These are phyloP conservation scores for Marasmius oreades DNA, from an alignment of 1,284 basidiomycete species.

Conservation along the genomic window DNA sequence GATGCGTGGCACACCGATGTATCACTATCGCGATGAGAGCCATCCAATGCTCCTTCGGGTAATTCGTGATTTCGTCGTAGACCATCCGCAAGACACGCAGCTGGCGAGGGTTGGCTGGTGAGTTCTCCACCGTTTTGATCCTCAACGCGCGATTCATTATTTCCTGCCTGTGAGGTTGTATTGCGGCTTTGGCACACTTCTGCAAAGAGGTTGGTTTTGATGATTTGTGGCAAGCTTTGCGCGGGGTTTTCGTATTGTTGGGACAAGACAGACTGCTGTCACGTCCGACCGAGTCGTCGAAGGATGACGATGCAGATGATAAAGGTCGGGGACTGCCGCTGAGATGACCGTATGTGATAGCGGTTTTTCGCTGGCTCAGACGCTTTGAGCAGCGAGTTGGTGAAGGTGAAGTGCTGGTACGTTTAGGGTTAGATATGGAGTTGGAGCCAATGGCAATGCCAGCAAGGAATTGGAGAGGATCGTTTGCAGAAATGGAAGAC, in stretches of 20 bases:
- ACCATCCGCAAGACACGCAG: conserved; percentile 53
- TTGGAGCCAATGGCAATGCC: conserved; percentile 30
- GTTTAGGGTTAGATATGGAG: conserved; percentile 15
- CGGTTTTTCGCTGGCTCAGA: conserved; percentile 4
- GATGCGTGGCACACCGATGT: conserved; percentile 33
- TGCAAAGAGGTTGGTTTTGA: conserved; percentile 11
- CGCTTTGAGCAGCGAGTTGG: conserved; percentile 13
- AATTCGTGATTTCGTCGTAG: conserved; percentile 57
- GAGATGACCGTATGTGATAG: conserved; percentile 1
- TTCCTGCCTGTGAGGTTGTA: conserved; percentile 11
- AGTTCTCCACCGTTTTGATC: conserved; percentile 52
- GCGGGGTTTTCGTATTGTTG: neutral
- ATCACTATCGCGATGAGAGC: conserved; percentile 46
- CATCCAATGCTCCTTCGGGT: conserved; percentile 55
- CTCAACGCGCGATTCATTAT: conserved; percentile 37
- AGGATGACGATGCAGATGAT: conserved; percentile 9
- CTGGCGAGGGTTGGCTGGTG: conserved; percentile 51
- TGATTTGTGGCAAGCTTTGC: conserved; percentile 12
- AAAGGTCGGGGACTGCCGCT: neutral
- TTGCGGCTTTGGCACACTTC: conserved; percentile 12
- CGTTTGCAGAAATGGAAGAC: conserved; percentile 11
- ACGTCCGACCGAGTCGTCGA: conserved; percentile 5
- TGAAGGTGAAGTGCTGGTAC: neutral
- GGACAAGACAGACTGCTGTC: conserved; percentile 2
- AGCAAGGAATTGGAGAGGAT: conserved; percentile 38